Evolutionary conservation across 345 rosid genomes (phyloP), one percentile per base, ranked within the genome.

Genomic region (Fremontodendron californicum): DNA sequence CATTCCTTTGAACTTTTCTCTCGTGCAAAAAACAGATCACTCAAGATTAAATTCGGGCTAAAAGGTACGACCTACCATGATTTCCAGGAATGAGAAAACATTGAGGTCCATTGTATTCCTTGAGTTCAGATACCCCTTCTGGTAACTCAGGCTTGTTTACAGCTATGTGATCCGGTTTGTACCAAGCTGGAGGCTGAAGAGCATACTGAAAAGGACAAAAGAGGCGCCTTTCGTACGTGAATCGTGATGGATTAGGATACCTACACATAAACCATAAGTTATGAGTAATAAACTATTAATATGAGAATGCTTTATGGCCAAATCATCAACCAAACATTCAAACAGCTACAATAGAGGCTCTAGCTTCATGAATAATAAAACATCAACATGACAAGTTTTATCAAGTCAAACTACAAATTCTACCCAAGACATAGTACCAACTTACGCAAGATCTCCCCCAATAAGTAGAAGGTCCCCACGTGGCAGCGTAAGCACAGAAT

Each of bases 361-460:
- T 40, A 74, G 40, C 52, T 25, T 45, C 77, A 75, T 0, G 16
- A 78, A 51, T 67, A 75, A 51, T 23, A 39, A 27, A 46, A 74
- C 57, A 74, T 40, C 69, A 57, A 39, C 45, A 42, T 9, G 76
- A 46, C 33, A 76, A 19, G 65, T 55, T 27, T 49, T 33, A 40
- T 27, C 42, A 67, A 31, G 55, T 71, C 45, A 73, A 39, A 33
- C 63, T 27, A 76, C 69, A 75, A 48, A 51, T 63, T 64, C 69
- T 39, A 33, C 4, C 21, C 25, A 52, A 40, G 71, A 83, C 35
- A 68, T 69, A 40, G 55, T 23, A 58, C 66, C 43, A 74, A 90
- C 99, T 92, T 91, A 96, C 98, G 98, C 99, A 83, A 96, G 99
- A 90, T 96, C 99, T 78, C 99, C 99, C 86, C 99, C 99, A 75